Conservation (phyloP, 2,329 filamentous ascomycete species). For the Volutella citrinella region DNA sequence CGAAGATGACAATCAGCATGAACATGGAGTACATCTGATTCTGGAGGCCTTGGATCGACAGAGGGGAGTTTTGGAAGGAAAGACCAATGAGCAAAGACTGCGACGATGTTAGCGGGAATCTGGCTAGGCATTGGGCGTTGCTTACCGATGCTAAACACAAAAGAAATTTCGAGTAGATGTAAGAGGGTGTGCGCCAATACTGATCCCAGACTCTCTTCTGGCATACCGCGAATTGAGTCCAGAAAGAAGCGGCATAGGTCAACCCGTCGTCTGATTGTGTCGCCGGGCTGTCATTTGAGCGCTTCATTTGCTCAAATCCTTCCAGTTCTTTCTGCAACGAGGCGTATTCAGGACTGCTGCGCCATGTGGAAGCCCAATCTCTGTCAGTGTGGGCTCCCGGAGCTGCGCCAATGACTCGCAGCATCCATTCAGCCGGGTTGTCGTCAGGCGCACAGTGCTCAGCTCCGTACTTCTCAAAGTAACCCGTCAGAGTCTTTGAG, state of each 20-base stretch:
- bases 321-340: no score
- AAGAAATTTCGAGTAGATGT: slow-evolving; percentile 54
- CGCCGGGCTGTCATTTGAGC: neutral
- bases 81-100: slow-evolving; percentile 11
- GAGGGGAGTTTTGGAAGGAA: slow-evolving; percentile 8
- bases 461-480: slow-evolving; percentile 20
- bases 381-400: slow-evolving; percentile 19
- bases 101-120: no score
- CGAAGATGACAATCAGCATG: slow-evolving; percentile 65
- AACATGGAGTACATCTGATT: slow-evolving; percentile 67
- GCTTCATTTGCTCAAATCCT: no score
- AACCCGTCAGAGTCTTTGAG: slow-evolving; percentile 17
- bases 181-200: slow-evolving; percentile 43
- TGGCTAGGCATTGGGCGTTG: no score
- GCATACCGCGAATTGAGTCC: slow-evolving; percentile 28
- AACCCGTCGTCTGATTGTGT: slow-evolving; percentile 54
- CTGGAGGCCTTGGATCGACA: slow-evolving; percentile 58
- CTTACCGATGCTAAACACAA: slow-evolving; percentile 7
- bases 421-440: slow-evolving; percentile 26
- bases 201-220: slow-evolving; percentile 29
- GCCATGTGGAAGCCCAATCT: slow-evolving; percentile 12
- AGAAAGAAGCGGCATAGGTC: slow-evolving; percentile 38
- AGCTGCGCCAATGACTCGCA: slow-evolving; percentile 22
- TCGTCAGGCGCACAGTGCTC: slow-evolving; percentile 15
- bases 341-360: no score